Evolutionary conservation across 805 yeast genomes (phyloP), one percentile per base, ranked within the genome.

Genomic region (Saccharomycopsis schoenii): DNA sequence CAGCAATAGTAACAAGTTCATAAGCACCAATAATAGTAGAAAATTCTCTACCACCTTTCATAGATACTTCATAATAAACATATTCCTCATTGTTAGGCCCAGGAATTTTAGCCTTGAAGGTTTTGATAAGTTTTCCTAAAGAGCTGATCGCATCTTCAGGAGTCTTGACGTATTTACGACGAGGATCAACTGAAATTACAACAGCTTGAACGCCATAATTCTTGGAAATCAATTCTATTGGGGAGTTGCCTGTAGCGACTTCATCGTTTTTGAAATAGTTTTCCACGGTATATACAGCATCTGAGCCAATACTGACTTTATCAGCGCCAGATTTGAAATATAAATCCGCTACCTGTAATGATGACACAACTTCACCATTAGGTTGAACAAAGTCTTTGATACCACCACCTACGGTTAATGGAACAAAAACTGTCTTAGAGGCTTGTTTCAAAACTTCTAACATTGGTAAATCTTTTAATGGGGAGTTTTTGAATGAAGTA

Each of bases 371-470:
- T 8, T 88, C 83, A 39, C 96, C 96, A 65, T 82, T 89, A 0
- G 96, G 96, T 67, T 94, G 98, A 34, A 82, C 80, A 66, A 89
- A 83, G 71, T 93, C 98, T 66, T 89, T 85, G 65, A 94, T 94
- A 56, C 99, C 99, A 61, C 99, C 99, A 54, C 99, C 99, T 51
- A 94, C 97, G 0, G 99, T 94, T 65, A 94, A 77, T 9, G 99
- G 99, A 14, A 94, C 99, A 74, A 94, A 94, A 58, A 93, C 88
- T 1, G 96, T 86, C 72, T 87, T 86, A 12, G 97, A 96, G 0
- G 97, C 88, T 62, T 77, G 75, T 64, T 81, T 83, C 66, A 94
- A 77, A 2, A 94, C 97, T 67, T 91, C 92, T 60, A 94, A 77
- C 99, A 94, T 94, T 34, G 99, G 99, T 58, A 93, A 84, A 70